Percentiles rank a stretch among this genome's conserved stretches.
These are phyloP conservation scores for Wickerhamiella brachini DNA, from an alignment of 805 yeast genomes.

Conservation along the genomic window DNA sequence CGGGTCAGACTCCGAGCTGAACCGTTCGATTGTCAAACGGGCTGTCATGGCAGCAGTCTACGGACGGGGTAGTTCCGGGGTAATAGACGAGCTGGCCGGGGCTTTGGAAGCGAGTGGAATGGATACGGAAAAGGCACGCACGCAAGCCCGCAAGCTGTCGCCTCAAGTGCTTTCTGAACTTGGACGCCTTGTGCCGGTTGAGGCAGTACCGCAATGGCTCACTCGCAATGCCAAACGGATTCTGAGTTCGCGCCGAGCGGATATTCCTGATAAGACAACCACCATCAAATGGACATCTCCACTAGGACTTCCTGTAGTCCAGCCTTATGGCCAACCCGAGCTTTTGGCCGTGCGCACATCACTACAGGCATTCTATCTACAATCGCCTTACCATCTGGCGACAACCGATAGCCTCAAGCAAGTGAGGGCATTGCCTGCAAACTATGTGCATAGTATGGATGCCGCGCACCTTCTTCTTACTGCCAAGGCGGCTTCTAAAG, in stretches of 20 bases:
- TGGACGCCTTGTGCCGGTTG: not conserved
- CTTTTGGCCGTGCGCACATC: constrained; percentile 53
- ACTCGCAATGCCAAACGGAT: constrained; percentile 65
- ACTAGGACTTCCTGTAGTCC: constrained; percentile 79
- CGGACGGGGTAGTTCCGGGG: not conserved
- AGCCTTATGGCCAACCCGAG: constrained; percentile 61
- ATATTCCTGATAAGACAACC: constrained; percentile 28
- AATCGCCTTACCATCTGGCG: constrained; percentile 64
- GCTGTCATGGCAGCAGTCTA: not conserved
- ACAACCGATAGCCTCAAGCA: constrained; percentile 72
- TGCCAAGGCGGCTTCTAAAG: constrained; percentile 50
- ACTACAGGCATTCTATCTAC: constrained; percentile 60
- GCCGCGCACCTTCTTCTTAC: constrained; percentile 86
- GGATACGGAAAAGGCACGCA: not conserved
- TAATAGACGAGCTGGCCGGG: not conserved
- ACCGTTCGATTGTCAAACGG: not conserved
- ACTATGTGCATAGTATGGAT: constrained; percentile 78
- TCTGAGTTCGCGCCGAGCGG: constrained; percentile 53
- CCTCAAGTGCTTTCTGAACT: not conserved
- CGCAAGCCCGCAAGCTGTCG: not conserved
- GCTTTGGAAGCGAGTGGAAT: not conserved
- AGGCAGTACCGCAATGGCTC: constrained; percentile 59
- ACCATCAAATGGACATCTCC: constrained; percentile 67
- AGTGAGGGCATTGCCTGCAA: constrained; percentile 77
- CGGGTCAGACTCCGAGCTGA: not conserved